These are phyloP conservation scores for Moesziomyces parantarcticus DNA, from an alignment of 1,284 basidiomycete species.

Conservation along the genomic window DNA sequence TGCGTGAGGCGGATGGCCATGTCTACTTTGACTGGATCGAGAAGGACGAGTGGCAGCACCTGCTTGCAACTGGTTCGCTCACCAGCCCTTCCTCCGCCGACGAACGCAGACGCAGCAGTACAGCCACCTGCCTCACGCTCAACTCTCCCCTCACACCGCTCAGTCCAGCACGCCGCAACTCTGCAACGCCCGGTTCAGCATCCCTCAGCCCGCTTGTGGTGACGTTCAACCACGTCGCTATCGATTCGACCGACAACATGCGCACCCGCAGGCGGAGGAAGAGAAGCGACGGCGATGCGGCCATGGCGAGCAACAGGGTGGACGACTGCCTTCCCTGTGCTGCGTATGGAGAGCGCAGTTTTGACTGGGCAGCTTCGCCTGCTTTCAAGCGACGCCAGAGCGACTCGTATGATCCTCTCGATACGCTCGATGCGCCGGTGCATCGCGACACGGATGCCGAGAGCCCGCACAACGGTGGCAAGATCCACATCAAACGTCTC, in stretches of 20 bases:
- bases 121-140: constrained; percentile 16
- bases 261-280: constrained; percentile 15
- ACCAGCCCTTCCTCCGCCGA: constrained; percentile 3
- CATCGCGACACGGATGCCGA: no score
- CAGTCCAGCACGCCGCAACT: background rate
- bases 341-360: background rate
- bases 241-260: background rate
- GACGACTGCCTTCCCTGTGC: constrained; percentile 3
- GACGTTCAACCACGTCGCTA: constrained; percentile 4
- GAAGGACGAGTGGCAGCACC: constrained; percentile 33
- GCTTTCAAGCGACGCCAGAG: constrained; percentile 21
- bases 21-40: constrained; percentile 47
- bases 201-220: constrained; percentile 4
- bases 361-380: constrained; percentile 1
- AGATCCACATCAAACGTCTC: constrained; percentile 19
- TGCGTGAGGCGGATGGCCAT: constrained; percentile 40
- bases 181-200: background rate
- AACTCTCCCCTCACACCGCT: constrained; percentile 9
- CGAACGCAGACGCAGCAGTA: constrained; percentile 17
- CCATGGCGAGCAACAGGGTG: background rate
- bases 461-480: background rate
- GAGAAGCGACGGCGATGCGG: constrained; percentile 16
- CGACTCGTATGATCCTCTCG: constrained; percentile 3
- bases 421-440: no score
- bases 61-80: constrained; percentile 16